phyloP scores from a whole-genome alignment of 2,329 filamentous ascomycete genomes.

The Hymenoscyphus linearis region DNA sequence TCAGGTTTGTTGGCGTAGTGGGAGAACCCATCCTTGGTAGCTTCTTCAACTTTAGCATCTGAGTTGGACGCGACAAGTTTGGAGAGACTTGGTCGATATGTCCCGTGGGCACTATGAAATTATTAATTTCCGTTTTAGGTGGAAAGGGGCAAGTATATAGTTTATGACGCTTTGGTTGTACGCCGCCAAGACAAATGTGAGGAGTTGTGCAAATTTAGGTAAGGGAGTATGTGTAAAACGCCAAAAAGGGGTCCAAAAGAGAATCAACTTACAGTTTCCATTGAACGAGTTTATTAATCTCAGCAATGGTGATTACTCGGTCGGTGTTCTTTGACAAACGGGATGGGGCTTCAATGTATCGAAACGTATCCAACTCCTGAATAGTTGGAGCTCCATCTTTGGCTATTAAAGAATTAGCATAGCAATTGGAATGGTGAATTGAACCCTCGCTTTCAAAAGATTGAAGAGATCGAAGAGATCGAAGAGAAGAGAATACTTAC shows the following conservation, averaged over 20 bases:
- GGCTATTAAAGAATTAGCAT: slow-evolving; percentile 22
- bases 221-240: neutral
- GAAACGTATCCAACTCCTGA: slow-evolving; percentile 52
- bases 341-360: slow-evolving; percentile 49
- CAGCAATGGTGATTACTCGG: slow-evolving; percentile 45
- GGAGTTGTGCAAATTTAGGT: neutral
- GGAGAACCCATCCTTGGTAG: slow-evolving; percentile 48
- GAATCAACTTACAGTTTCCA: slow-evolving; percentile 61
- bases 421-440: slow-evolving; percentile 5
- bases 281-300: slow-evolving; percentile 57
- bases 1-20: slow-evolving; percentile 38
- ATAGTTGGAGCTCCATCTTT: slow-evolving; percentile 34
- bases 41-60: slow-evolving; percentile 39
- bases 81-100: slow-evolving; percentile 56
- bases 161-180: neutral
- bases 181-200: neutral
- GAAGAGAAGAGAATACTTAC: slow-evolving; percentile 17
- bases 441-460: neutral
- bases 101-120: slow-evolving; percentile 45
- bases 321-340: slow-evolving; percentile 37
- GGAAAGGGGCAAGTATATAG: neutral
- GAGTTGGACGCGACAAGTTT: slow-evolving; percentile 53
- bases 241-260: neutral
- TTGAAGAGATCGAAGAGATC: neutral
- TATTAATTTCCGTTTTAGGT: neutral